Evolutionary conservation across 169 alveolate genomes (phyloP).

Genomic region (Pseudocohnilembus persalinus): DNA sequence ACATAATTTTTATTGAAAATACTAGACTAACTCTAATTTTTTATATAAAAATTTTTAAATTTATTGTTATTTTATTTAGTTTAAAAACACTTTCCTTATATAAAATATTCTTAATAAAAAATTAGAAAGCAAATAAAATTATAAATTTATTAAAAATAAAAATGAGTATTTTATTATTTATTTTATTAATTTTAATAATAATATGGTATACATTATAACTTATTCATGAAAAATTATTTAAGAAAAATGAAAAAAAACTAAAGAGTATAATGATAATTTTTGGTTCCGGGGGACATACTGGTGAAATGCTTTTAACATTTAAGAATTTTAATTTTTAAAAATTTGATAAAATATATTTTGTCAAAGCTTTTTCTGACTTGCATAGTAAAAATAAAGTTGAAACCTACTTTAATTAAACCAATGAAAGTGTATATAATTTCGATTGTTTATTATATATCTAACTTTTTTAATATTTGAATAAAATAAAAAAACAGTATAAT

Average conservation of each 20-base stretch:
- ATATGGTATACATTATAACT: not conserved
- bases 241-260: not conserved
- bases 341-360: slow-evolving; percentile 22
- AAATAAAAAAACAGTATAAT: no score
- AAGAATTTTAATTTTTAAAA: slow-evolving; percentile 31
- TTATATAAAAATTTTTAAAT: no score
- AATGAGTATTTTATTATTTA: not conserved
- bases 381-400: slow-evolving; percentile 16
- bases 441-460: not conserved
- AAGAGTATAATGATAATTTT: slow-evolving; percentile 32
- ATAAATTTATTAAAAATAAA: no score
- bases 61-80: no score
- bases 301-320: slow-evolving; percentile 31
- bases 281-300: slow-evolving; percentile 55
- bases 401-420: slow-evolving; percentile 2
- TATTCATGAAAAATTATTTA: not conserved
- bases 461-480: not conserved
- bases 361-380: slow-evolving; percentile 12
- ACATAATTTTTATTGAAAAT: no score
- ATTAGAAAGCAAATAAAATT: not conserved
- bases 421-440: not conserved
- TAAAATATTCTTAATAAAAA: no score
- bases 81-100: no score
- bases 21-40: no score
- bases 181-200: no score